Percentiles rank a stretch among this genome's conserved stretches.
Conservation (phyloP, 257 asterid species). For the Jasminum sambac region DNA sequence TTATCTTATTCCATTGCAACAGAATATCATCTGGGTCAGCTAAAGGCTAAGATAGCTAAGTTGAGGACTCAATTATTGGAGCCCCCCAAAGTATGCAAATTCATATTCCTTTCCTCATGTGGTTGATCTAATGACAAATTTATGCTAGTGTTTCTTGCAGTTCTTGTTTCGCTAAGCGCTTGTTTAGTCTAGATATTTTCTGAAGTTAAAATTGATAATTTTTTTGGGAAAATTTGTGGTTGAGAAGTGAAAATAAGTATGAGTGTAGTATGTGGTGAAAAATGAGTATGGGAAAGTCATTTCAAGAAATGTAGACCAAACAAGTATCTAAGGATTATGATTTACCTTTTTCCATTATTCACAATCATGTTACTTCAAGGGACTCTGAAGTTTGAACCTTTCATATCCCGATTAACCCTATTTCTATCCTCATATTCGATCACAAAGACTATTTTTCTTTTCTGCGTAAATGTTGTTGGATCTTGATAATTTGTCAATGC, state of each 20-base stretch:
- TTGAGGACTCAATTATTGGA: conserved; percentile 96
- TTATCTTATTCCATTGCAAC: conserved; percentile 22
- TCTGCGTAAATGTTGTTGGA: conserved; percentile 10
- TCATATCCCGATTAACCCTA: neutral
- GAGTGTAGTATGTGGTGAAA: too few species aligned
- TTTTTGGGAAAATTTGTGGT: too few species aligned
- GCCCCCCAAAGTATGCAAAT: conserved; percentile 87
- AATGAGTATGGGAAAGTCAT: too few species aligned
- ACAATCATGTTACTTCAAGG: neutral
- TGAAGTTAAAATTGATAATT: too few species aligned
- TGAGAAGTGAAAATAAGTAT: too few species aligned
- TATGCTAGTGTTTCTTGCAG: neutral
- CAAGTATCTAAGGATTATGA: neutral
- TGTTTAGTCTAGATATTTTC: too few species aligned
- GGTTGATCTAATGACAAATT: conserved; percentile 4
- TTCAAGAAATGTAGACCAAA: too few species aligned
- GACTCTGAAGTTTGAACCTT: neutral
- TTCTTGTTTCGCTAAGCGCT: neutral
- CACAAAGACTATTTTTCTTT: neutral
- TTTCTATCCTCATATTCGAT: neutral
- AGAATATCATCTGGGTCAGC: conserved; percentile 99
- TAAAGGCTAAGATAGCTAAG: conserved; percentile 98
- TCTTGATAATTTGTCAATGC: conserved; percentile 22
- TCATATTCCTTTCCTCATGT: neutral
- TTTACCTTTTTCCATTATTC: neutral